Conservation (phyloP, 2,329 filamentous ascomycete genomes). For the Elsinoe ampelina region DNA sequence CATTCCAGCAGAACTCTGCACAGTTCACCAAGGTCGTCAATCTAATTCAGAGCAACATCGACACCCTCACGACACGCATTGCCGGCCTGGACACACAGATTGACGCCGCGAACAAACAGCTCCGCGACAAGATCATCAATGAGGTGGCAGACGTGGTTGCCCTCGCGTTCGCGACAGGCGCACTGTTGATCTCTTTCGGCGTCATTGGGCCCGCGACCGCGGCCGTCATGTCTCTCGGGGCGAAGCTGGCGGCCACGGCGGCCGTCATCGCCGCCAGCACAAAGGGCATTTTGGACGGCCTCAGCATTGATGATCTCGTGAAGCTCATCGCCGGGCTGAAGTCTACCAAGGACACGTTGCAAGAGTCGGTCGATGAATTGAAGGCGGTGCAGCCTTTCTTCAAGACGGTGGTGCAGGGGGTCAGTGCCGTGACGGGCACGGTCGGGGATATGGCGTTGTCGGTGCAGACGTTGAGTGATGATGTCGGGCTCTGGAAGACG, state of each 20-base stretch:
- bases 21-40: background rate
- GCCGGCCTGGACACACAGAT: background rate
- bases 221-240: background rate
- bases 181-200: background rate
- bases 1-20: background rate
- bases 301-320: background rate
- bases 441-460: background rate
- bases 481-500: background rate
- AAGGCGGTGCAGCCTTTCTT: background rate
- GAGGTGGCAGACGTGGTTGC: background rate
- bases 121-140: background rate
- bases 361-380: background rate
- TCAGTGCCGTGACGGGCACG: background rate
- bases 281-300: background rate
- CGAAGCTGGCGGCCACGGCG: background rate
- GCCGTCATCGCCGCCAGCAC: background rate
- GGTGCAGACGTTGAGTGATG: background rate
- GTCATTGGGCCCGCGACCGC: background rate
- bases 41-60: background rate
- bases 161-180: background rate
- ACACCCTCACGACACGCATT: background rate
- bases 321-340: background rate
- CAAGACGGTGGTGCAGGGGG: background rate
- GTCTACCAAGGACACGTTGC: background rate
- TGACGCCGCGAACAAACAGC: background rate